Conservation (phyloP, 805 yeast species). For the Ogataea saltuana region DNA sequence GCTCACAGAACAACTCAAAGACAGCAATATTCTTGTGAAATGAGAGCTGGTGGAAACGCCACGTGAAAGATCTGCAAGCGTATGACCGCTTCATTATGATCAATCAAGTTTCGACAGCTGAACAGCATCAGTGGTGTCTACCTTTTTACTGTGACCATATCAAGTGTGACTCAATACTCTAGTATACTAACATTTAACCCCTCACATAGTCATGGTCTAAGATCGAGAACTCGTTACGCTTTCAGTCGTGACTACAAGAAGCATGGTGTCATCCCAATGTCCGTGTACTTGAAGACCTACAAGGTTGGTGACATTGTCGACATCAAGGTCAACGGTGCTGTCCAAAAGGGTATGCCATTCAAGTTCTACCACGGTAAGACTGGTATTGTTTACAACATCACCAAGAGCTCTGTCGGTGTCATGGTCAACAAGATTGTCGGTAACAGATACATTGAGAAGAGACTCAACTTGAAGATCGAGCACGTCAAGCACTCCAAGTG, state of each 20-base stretch:
- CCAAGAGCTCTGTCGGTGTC: constrained; percentile 98
- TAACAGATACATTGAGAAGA: constrained; percentile 98
- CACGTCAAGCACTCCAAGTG: constrained; percentile 99
- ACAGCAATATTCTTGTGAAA: neutral
- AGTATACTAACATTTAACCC: neutral
- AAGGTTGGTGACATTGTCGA: constrained; percentile 99
- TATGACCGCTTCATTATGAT: too few species aligned
- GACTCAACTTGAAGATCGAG: constrained; percentile 97
- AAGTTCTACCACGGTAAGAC: constrained; percentile 99
- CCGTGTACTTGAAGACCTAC: constrained; percentile 97
- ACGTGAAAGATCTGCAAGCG: too few species aligned
- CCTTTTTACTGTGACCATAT: too few species aligned
- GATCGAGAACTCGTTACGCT: constrained; percentile 99
- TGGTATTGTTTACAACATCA: constrained; percentile 98
- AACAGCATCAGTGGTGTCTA: too few species aligned
- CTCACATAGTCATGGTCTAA: constrained; percentile 85
- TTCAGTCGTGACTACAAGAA: constrained; percentile 99
- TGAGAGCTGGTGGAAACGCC: too few species aligned
- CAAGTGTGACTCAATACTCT: too few species aligned
- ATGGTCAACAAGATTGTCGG: constrained; percentile 98
- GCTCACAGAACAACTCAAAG: neutral
- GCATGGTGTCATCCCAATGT: constrained; percentile 92
- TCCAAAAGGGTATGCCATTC: constrained; percentile 99
- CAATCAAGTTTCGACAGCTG: too few species aligned
- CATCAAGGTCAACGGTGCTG: constrained; percentile 98